phyloP scores from a whole-genome alignment of 2,329 filamentous ascomycete species.

The Apiospora arundinis region DNA sequence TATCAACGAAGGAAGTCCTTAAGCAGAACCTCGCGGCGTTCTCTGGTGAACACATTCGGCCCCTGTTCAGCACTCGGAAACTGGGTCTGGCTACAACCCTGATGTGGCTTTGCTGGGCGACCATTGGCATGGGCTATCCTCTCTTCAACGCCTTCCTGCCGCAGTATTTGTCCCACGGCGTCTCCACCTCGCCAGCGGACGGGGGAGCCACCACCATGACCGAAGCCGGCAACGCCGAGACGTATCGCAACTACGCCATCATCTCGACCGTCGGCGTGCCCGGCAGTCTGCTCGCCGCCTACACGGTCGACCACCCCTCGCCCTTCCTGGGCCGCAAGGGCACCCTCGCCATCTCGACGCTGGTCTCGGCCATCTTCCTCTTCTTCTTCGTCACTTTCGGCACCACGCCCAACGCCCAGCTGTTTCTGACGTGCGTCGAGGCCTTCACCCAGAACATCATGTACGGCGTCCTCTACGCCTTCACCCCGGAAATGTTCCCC shows the following conservation, averaged over 20 bases:
- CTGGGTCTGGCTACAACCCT: constrained; percentile 58
- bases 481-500: constrained; percentile 79
- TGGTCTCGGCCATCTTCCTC: constrained; percentile 71
- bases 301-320: constrained; percentile 70
- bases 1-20: constrained; percentile 51
- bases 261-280: constrained; percentile 79
- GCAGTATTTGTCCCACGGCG: constrained; percentile 74
- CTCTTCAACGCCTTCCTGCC: constrained; percentile 92
- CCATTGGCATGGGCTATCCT: constrained; percentile 85
- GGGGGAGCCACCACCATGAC: constrained; percentile 32
- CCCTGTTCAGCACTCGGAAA: constrained; percentile 65
- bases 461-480: constrained; percentile 79
- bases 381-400: constrained; percentile 70
- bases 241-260: constrained; percentile 84
- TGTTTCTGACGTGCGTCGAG: constrained; percentile 71
- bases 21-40: constrained; percentile 69
- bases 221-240: constrained; percentile 43
- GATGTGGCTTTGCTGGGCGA: constrained; percentile 82
- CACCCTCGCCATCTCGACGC: constrained; percentile 71
- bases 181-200: constrained; percentile 42
- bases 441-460: constrained; percentile 78
- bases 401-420: constrained; percentile 61
- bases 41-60: constrained; percentile 69
- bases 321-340: constrained; percentile 72
- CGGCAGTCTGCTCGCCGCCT: constrained; percentile 76